Evolutionary conservation across 208 protist species (phyloP).

Genomic region (Acanthamoeba culbertsoni): DNA sequence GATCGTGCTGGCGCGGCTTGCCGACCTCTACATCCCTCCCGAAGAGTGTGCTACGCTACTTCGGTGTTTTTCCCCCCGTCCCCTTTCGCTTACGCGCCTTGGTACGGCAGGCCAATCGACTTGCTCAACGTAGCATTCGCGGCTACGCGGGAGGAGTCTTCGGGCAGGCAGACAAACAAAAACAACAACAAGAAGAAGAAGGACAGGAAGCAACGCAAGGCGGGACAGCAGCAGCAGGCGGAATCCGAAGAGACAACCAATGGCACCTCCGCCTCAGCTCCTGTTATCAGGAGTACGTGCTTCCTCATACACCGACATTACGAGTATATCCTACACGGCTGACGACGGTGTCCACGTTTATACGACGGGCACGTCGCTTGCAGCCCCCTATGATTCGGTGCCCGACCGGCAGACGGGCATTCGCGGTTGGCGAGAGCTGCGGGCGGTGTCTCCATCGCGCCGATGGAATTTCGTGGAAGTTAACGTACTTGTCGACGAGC

Average conservation of each 20-base stretch:
- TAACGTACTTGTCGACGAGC: conserved; percentile 18
- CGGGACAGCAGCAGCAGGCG: neutral
- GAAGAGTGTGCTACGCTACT: neutral
- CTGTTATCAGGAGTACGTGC: too few relatives aligned
- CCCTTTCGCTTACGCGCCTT: too few relatives aligned
- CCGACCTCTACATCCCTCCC: conserved; percentile 58
- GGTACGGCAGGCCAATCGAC: conserved; percentile 62
- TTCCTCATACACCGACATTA: too few relatives aligned
- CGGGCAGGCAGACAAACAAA: neutral
- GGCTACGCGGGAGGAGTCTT: neutral
- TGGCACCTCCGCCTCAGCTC: too few relatives aligned
- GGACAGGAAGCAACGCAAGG: neutral
- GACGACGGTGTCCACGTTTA: too few relatives aligned
- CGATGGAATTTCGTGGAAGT: conserved; percentile 56
- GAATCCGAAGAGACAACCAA: too few relatives aligned
- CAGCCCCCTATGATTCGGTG: conserved; percentile 46
- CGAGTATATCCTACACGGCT: too few relatives aligned
- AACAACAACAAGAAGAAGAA: neutral
- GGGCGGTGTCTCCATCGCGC: neutral
- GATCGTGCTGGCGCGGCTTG: conserved; percentile 69
- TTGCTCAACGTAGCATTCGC: conserved; percentile 76
- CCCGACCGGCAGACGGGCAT: conserved; percentile 54
- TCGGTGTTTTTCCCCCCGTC: neutral
- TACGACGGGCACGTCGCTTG: too few relatives aligned
- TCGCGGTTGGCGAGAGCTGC: conserved; percentile 31